phyloP scores from a whole-genome alignment of 1,284 basidiomycete species.

The Trametes pubescens region DNA sequence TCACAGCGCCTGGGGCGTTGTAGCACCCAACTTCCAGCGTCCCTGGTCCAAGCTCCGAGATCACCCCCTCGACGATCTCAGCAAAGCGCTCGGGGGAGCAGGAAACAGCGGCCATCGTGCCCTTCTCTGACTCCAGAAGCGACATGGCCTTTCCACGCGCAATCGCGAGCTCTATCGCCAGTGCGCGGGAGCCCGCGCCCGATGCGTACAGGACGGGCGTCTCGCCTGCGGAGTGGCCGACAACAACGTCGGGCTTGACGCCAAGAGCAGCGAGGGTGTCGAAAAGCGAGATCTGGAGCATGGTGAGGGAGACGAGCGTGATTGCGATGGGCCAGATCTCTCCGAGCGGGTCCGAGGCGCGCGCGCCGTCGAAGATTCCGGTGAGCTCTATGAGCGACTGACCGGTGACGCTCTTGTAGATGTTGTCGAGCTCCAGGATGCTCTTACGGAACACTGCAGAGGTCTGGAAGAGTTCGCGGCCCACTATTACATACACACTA shows the following conservation, averaged over 20 bases:
- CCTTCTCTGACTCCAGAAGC: slow-evolving; percentile 42
- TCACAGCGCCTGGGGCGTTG: slow-evolving; percentile 46
- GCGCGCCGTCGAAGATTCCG: slow-evolving; percentile 42
- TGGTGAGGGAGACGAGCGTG: slow-evolving; percentile 49
- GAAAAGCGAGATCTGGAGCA: slow-evolving; percentile 54
- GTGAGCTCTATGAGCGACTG: slow-evolving; percentile 44
- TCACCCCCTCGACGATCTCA: slow-evolving; percentile 33
- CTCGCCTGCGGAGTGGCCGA: slow-evolving; percentile 54
- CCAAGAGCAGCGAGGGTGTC: slow-evolving; percentile 48
- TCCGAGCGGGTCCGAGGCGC: slow-evolving; percentile 31
- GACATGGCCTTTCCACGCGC: slow-evolving; percentile 47
- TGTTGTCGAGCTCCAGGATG: slow-evolving; percentile 46
- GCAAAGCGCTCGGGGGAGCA: slow-evolving; percentile 41
- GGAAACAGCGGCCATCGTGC: slow-evolving; percentile 52
- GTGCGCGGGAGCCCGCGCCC: slow-evolving; percentile 46
- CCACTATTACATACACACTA: slow-evolving; percentile 45
- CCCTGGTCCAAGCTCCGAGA: slow-evolving; percentile 21
- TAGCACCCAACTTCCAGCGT: slow-evolving; percentile 47
- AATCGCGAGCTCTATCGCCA: slow-evolving; percentile 52
- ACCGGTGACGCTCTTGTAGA: slow-evolving; percentile 42
- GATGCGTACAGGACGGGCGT: slow-evolving; percentile 53
- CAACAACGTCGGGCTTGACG: slow-evolving; percentile 45
- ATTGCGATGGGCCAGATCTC: slow-evolving; percentile 45
- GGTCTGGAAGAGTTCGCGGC: slow-evolving; percentile 46
- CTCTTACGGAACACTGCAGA: slow-evolving; percentile 47